Base-by-base conservation (phyloP, 768 basidiomycete genomes). In the Clavulina sp. region DNA sequence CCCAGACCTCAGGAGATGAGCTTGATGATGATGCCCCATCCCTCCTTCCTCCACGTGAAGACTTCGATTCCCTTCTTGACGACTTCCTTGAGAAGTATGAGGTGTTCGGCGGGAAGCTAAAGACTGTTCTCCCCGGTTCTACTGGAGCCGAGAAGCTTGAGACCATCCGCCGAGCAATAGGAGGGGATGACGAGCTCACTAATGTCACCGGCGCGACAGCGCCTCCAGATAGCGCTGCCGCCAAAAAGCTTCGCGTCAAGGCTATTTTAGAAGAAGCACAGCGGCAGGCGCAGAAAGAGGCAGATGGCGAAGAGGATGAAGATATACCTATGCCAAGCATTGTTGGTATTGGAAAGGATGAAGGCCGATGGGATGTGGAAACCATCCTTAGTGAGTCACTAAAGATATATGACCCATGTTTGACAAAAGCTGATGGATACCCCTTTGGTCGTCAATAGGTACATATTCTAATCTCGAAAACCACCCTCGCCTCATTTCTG, bases 391-490 rank as follows among this genome's bases (percentile, higher is more conserved):
- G 93, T 93, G 64, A 63, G 84, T 73, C 9, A 9, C 18, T n/a
- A 19, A n/a, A 48, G 41, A 29, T 52, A 2, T 9, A n/a, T 49
- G 21, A 29, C 13, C 24, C 6, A 31, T 31, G n/a, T 36, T 5
- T 30, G 3, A n/a, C n/a, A n/a, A n/a, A n/a, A n/a, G n/a, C 9
- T 38, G 34, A 38, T 38, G 34, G 9, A n/a, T 31, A 43, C 41
- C 33, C 24, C 50, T 9, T 48, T 41, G 19, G 9, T 26, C 21
- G 43, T 26, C 44, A 29, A 19, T 60, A 95, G 93, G 84, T 5
- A 96, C 92, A 6, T 92, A 91, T 62, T 83, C 88, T n/a, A 99
- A 95, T 61, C 71, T 96, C 4, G 95, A 95, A 63, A 99, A 99
- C 60, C 95, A 97, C 62, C 95, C 95, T 0, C 77, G 81, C 5